These are phyloP conservation scores for Russula griseocarnosa DNA, from an alignment of 768 basidiomycete genomes.

Conservation along the genomic window DNA sequence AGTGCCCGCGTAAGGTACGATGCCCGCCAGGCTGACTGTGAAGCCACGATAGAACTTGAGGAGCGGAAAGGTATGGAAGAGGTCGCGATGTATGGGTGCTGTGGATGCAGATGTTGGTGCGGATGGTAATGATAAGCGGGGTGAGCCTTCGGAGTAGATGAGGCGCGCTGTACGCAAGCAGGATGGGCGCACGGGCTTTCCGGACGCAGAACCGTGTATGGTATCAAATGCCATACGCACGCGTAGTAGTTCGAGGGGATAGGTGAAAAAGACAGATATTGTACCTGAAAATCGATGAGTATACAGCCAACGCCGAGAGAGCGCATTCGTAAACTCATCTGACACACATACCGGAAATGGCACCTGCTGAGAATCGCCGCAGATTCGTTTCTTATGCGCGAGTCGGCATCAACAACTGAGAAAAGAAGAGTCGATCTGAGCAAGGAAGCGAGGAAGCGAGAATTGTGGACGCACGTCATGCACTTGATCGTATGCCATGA, in stretches of 20 bases:
- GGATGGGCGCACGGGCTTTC: constrained; percentile 38
- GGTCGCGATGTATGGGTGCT: constrained; percentile 29
- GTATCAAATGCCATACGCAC: constrained; percentile 94
- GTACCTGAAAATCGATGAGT: constrained; percentile 45
- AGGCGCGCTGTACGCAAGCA: constrained; percentile 53
- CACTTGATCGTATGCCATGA: constrained; percentile 90
- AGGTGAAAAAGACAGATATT: constrained; percentile 85
- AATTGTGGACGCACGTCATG: constrained; percentile 55
- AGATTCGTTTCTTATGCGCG: constrained; percentile 69
- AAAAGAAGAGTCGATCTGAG: background rate
- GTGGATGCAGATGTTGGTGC: constrained; percentile 29
- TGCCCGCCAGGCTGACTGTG: constrained; percentile 83
- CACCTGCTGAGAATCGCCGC: constrained; percentile 57
- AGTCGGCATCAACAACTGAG: constrained; percentile 82
- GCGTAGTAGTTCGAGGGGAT: constrained; percentile 91
- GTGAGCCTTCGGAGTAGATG: constrained; percentile 67
- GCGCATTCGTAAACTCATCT: background rate
- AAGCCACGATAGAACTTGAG: constrained; percentile 97
- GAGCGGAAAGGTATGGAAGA: constrained; percentile 62
- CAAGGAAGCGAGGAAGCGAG: background rate
- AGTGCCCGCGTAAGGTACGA: constrained; percentile 93
- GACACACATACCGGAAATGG: constrained; percentile 65
- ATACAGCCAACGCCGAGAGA: background rate
- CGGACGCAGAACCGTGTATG: constrained; percentile 29
- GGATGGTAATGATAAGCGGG: background rate